A percentile compares a stretch with the other conserved stretches of the same genome.
Evolutionary conservation across 352 stramenopile genomes (phyloP).

Genomic region (Aphanomyces astaci): DNA sequence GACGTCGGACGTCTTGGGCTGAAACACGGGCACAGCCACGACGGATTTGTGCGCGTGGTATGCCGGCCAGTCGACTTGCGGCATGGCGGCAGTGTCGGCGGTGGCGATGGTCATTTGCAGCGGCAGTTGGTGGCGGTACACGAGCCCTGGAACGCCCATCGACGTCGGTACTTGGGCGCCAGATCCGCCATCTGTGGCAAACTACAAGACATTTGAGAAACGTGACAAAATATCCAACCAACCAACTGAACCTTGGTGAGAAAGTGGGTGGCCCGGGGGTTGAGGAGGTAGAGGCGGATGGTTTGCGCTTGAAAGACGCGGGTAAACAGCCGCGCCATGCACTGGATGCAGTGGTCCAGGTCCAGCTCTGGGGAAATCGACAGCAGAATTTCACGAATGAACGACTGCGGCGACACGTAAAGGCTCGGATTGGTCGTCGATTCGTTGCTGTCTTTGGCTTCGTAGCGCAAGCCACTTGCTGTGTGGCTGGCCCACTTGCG

Average conservation of each 20-base stretch:
- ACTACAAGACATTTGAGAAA: no score
- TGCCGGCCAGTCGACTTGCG: not conserved
- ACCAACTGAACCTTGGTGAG: slow-evolving; percentile 7
- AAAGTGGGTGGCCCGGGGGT: not conserved
- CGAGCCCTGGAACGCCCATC: slow-evolving; percentile 7
- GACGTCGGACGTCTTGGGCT: not conserved
- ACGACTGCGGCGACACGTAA: slow-evolving; percentile 15
- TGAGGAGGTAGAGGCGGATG: slow-evolving; percentile 12
- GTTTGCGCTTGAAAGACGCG: not conserved
- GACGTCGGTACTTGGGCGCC: slow-evolving; percentile 1
- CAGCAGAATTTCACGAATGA: slow-evolving; percentile 20
- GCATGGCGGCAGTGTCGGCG: not conserved
- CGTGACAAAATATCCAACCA: no score
- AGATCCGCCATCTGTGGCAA: not conserved
- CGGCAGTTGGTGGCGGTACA: not conserved
- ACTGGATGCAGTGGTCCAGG: slow-evolving; percentile 21
- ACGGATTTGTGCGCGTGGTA: not conserved
- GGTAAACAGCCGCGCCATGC: slow-evolving; percentile 19
- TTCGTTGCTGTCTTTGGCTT: not conserved
- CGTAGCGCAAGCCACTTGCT: slow-evolving; percentile 8
- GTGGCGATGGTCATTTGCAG: not conserved
- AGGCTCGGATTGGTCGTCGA: not conserved
- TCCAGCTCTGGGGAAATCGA: slow-evolving; percentile 18
- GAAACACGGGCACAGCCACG: slow-evolving; percentile 18
- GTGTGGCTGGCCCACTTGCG: slow-evolving; percentile 10